These are phyloP conservation scores for Linum lewisii DNA, from an alignment of 345 rosid genomes.

Conservation along the genomic window DNA sequence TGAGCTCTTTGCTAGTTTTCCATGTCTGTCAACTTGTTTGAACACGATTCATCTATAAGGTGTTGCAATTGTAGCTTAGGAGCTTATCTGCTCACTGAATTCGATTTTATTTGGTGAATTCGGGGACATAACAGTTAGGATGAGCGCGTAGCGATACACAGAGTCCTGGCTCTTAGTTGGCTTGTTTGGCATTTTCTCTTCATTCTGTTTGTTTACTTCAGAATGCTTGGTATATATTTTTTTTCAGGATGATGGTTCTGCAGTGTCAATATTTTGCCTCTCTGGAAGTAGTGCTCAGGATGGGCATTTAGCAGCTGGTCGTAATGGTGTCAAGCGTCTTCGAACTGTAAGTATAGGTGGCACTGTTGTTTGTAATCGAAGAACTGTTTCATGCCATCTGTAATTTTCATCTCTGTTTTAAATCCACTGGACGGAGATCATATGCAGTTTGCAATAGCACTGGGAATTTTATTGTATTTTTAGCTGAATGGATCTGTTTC, in stretches of 20 bases:
- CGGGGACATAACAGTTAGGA: background rate
- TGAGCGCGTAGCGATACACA: background rate
- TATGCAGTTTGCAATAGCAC: background rate
- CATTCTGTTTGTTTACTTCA: too few species aligned
- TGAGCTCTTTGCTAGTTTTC: background rate
- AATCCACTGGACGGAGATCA: background rate
- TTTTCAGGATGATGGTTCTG: conserved; percentile 89
- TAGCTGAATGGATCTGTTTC: background rate
- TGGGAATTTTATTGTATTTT: background rate
- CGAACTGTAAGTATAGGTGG: conserved; percentile 57
- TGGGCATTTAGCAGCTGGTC: conserved; percentile 84
- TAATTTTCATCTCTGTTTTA: too few species aligned
- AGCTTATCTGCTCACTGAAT: background rate
- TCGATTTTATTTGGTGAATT: background rate
- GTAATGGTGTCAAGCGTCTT: conserved; percentile 96
- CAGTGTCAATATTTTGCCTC: conserved; percentile 75
- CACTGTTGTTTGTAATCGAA: background rate
- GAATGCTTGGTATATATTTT: conserved; percentile 12
- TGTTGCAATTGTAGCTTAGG: background rate
- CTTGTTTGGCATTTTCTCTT: background rate
- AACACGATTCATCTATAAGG: background rate
- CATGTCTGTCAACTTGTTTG: too few species aligned
- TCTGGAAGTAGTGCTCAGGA: conserved; percentile 78
- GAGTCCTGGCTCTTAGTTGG: background rate
- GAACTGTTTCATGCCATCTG: background rate